Evolutionary conservation across 306 rosid genomes (phyloP).

Genomic region (Medicago truncatula): DNA sequence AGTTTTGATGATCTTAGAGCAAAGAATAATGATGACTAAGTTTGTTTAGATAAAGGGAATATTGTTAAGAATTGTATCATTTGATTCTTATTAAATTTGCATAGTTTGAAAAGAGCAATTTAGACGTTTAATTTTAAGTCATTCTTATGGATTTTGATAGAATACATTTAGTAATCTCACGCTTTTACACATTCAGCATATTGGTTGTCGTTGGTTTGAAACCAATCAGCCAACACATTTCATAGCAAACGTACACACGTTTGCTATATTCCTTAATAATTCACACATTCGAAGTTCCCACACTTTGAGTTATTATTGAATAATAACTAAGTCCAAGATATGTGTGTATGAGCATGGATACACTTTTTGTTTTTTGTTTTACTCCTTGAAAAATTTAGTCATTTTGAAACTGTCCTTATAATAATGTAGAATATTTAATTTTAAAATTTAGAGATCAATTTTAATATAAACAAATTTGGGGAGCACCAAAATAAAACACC

Average conservation of each 20-base stretch:
- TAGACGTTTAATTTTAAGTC: conserved; percentile 3
- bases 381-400: too few species aligned
- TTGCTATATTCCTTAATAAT: too few species aligned
- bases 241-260: not conserved
- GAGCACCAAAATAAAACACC: too few species aligned
- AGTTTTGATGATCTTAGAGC: conserved; percentile 2
- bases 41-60: conserved; percentile 6
- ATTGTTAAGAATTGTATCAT: conserved; percentile 25
- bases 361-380: too few species aligned
- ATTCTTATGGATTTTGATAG: not conserved
- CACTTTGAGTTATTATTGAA: too few species aligned
- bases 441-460: too few species aligned
- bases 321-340: too few species aligned
- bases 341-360: too few species aligned
- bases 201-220: not conserved
- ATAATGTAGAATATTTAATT: too few species aligned
- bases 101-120: not conserved
- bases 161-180: not conserved
- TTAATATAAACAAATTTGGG: too few species aligned
- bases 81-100: conserved; percentile 19
- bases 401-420: too few species aligned
- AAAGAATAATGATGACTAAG: not conserved
- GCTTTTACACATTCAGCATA: not conserved
- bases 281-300: too few species aligned
- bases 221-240: not conserved